Percentiles rank a stretch among this genome's conserved stretches.
Evolutionary conservation across 2,329 filamentous ascomycete genomes (phyloP).

Genomic region (Pseudonectria foliicola): DNA sequence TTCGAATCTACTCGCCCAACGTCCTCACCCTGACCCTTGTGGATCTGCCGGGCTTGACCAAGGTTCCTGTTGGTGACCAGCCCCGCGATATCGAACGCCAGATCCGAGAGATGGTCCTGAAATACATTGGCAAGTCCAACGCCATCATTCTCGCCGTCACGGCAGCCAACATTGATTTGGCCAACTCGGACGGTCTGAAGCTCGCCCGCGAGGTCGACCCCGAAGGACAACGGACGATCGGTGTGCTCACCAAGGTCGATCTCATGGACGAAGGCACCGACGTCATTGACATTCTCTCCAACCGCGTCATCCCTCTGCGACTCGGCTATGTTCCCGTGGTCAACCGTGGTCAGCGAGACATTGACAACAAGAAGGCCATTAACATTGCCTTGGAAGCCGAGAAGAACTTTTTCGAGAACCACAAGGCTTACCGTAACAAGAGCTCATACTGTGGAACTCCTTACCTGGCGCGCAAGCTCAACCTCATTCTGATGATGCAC

Average conservation of each 20-base stretch:
- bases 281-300: constrained; percentile 95
- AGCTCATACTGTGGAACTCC: constrained; percentile 97
- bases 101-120: constrained; percentile 96
- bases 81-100: constrained; percentile 94
- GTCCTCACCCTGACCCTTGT: constrained; percentile 95
- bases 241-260: constrained; percentile 97
- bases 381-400: constrained; percentile 85
- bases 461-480: constrained; percentile 92
- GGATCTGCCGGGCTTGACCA: constrained; percentile 92
- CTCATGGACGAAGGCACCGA: constrained; percentile 98
- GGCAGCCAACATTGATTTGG: constrained; percentile 93
- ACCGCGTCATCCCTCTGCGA: constrained; percentile 89
- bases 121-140: constrained; percentile 97
- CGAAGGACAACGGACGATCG: constrained; percentile 94
- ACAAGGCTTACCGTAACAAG: constrained; percentile 98
- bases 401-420: constrained; percentile 95
- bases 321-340: constrained; percentile 96
- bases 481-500: constrained; percentile 99
- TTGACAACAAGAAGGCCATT: constrained; percentile 96
- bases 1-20: constrained; percentile 97
- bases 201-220: constrained; percentile 94
- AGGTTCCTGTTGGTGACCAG: constrained; percentile 94
- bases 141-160: constrained; percentile 97
- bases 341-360: constrained; percentile 95
- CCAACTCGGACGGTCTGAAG: constrained; percentile 96